Base-by-base conservation (phyloP, 495 filamentous ascomycete genomes). In the Chaetomium cochliodes region DNA sequence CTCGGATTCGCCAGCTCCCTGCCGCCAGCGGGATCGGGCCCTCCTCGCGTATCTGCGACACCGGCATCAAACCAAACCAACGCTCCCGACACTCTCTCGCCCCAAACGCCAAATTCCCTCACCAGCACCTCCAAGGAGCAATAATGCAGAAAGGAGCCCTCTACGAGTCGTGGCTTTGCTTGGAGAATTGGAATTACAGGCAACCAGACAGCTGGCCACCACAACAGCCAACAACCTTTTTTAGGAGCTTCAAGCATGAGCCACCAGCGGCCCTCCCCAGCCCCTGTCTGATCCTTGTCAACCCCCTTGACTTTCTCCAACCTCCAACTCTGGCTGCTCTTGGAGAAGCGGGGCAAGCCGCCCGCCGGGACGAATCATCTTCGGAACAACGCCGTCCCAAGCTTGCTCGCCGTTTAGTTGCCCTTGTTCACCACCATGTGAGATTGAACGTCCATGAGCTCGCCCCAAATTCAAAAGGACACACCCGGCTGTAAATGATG, bases 1-100 rank as follows among this genome's bases (percentile, higher is more conserved):
- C 39, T 58, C 58, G 56, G 63, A 65, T 66, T 70, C 58, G 64
- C 51, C 46, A 60, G 30, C 23, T n/a, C 25, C 28, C 26, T 37
- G 30, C 51, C 22, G 33, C 39, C 28, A 61, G 51, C 20, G 50
- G 52, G 26, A 55, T 47, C 41, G 55, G 30, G 49, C 15, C 59
- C 13, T 15, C 11, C 49, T 62, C 59, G 59, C 33, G 59, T 53
- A 50, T 51, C 62, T 57, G 54, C 62, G 47, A 47, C 56, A 37
- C 20, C 23, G 42, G 16, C 26, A 63, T 26, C 28, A 44, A 37
- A 37, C 18, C 37, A 20, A 33, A 12, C 51, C 51, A 53, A 30
- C 51, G 26, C 13, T 18, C 13, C 53, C 30, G 20, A 23, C 28
- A 23, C 28, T 2, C 16, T 22, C 53, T 7, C 33, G 1, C 53